A percentile compares a stretch with the other conserved stretches of the same genome.
These are phyloP conservation scores for Phlyctochytrium bullatum DNA, from an alignment of 192 early-diverging fungal species.

Conservation along the genomic window DNA sequence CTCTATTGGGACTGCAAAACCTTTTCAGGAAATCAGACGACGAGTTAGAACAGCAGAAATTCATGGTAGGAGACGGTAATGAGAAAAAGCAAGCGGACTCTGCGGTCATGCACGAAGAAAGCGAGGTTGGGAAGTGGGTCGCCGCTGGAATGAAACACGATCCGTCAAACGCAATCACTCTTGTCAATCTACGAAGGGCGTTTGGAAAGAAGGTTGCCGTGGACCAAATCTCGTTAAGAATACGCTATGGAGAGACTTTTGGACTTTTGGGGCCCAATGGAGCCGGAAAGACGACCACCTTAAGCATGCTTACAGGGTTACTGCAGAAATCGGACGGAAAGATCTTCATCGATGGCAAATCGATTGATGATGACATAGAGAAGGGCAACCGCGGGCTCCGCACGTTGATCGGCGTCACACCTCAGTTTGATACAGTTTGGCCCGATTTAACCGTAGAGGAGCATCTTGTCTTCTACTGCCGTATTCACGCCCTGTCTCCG, in stretches of 20 bases:
- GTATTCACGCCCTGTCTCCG: slow-evolving; percentile 24
- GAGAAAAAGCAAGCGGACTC: no score
- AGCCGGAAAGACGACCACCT: slow-evolving; percentile 68
- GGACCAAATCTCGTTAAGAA: slow-evolving; percentile 20
- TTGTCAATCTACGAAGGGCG: slow-evolving; percentile 27
- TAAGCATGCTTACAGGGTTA: slow-evolving; percentile 66
- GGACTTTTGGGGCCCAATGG: slow-evolving; percentile 64
- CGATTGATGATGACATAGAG: slow-evolving; percentile 33
- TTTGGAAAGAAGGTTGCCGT: slow-evolving; percentile 29
- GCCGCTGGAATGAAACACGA: slow-evolving; percentile 12
- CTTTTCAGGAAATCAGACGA: not conserved
- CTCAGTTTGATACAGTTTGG: slow-evolving; percentile 49
- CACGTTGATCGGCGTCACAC: slow-evolving; percentile 31
- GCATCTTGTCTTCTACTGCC: slow-evolving; percentile 38
- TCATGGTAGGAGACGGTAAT: no score
- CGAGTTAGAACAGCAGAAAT: not conserved
- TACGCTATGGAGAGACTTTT: slow-evolving; percentile 44
- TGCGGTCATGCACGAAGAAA: slow-evolving; percentile 21
- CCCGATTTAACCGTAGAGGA: slow-evolving; percentile 40
- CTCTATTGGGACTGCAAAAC: slow-evolving; percentile 20
- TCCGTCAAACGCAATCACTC: slow-evolving; percentile 10
- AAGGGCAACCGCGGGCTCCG: not conserved
- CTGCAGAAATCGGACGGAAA: slow-evolving; percentile 53
- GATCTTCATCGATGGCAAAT: slow-evolving; percentile 43
- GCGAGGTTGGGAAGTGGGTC: slow-evolving; percentile 6